Base-by-base conservation (phyloP, 1,284 basidiomycete species). In the Mixia osmundae region DNA sequence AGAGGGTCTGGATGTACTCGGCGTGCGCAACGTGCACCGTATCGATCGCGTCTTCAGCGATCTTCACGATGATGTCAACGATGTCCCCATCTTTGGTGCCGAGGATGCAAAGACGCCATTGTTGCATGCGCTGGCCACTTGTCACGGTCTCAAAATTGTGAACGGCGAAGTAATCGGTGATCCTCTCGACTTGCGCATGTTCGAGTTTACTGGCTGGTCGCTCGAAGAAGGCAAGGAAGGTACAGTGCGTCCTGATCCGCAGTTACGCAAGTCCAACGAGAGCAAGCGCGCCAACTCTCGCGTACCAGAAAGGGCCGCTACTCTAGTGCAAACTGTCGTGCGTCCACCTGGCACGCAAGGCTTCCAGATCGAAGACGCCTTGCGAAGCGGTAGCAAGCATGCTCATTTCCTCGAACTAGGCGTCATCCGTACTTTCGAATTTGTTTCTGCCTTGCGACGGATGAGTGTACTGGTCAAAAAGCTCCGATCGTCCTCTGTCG, bases 401-500 rank as follows among this genome's bases (percentile, higher is more conserved):
- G 82, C 87, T 0, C 78, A 91, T 55, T 95, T 91, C 60, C 62
- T 97, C 19, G 91, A 97, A 57, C 61, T 95, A 35, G 91, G 91
- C 26, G 89, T 97, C 20, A 80, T 99, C 41, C 67, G 87, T 25
- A 83, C 79, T 1, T 99, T 91, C 50, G 91, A 99, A 53, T 99
- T 99, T 52, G 80, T 89, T 3, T 94, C 87, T 2, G 64, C 77
- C 4, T 65, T 97, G 15, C 69, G 91, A 24, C 64, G 91, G 35
- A 99, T 97, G 91, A 91, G 83, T 44, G 91, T 97, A 20, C 71
- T 99, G 38, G 89, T 95, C 50, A 97, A 95, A 57, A 67, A 80
- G 35, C 67, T 97, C 40, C 91, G 79, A 57, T 87, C 85, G 44
- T 71, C 61, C 30, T 82, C 77, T 53, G 95, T 97, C 80, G 89